Evolutionary conservation across 495 filamentous ascomycete species (phyloP).

Genomic region (Trichoderma asperelloides): DNA sequence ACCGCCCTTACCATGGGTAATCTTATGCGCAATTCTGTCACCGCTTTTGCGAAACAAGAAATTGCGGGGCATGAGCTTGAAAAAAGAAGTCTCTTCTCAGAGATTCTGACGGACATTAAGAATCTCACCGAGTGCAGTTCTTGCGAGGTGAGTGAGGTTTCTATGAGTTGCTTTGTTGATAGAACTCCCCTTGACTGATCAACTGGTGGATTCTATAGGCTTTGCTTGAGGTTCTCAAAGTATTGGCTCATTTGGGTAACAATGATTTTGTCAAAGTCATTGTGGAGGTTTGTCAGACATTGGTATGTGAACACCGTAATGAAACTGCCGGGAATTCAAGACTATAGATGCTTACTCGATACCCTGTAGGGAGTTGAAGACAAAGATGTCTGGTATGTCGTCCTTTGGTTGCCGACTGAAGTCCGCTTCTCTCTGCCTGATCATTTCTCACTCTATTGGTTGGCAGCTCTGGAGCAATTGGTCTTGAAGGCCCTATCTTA

Average conservation of each 20-base stretch:
- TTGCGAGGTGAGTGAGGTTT: background rate
- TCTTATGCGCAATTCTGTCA: background rate
- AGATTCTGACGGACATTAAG: background rate
- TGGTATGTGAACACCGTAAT: background rate
- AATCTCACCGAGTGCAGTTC: background rate
- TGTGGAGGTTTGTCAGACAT: background rate
- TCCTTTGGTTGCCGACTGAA: background rate
- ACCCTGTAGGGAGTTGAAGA: background rate
- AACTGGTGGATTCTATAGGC: background rate
- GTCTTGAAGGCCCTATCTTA: conserved; percentile 40
- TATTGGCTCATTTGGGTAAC: background rate
- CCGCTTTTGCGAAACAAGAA: background rate
- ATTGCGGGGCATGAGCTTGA: background rate
- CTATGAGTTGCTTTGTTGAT: background rate
- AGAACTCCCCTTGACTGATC: background rate
- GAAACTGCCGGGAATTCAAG: background rate
- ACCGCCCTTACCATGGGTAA: background rate
- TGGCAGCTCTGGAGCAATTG: conserved; percentile 30
- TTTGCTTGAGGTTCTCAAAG: background rate
- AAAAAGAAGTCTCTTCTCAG: background rate
- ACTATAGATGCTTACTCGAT: background rate
- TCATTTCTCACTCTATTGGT: background rate
- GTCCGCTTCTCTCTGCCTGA: background rate
- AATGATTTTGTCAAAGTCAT: background rate
- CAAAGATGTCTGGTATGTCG: background rate